Conservation (phyloP, 2,329 filamentous ascomycete genomes). For the Sporothrix euskadiensis region DNA sequence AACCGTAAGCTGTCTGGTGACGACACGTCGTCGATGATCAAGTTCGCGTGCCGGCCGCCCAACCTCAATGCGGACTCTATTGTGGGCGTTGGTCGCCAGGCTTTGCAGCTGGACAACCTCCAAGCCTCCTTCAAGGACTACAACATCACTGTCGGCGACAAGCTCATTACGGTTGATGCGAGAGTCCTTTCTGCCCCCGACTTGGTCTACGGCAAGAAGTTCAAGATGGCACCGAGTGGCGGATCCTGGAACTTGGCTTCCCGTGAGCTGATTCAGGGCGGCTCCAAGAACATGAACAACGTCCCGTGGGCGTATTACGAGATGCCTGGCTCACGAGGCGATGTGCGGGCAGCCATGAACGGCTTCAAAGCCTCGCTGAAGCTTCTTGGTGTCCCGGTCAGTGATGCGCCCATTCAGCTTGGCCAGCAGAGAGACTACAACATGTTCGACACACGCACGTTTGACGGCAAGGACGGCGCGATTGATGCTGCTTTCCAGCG, state of each 20-base stretch:
- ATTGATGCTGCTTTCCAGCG: conserved; percentile 25
- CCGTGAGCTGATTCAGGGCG: conserved; percentile 57
- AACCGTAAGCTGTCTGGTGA: conserved; percentile 58
- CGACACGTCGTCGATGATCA: conserved; percentile 70
- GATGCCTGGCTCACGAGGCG: conserved; percentile 15
- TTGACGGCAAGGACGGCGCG: conserved; percentile 6
- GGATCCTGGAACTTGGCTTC: conserved; percentile 70
- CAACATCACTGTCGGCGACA: conserved; percentile 60
- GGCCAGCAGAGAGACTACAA: conserved; percentile 7
- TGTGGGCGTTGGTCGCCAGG: conserved; percentile 54
- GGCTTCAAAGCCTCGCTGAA: conserved; percentile 35
- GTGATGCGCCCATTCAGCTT: not conserved
- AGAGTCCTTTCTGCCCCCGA: conserved; percentile 64
- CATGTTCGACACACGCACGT: conserved; percentile 11
- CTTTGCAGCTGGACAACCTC: conserved; percentile 57
- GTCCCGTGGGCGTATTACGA: conserved; percentile 55
- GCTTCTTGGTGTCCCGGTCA: conserved; percentile 45
- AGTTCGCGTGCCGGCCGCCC: conserved; percentile 68
- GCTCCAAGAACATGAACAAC: conserved; percentile 43
- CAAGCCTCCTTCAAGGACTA: conserved; percentile 56
- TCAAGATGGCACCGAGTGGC: conserved; percentile 41
- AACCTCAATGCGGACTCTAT: conserved; percentile 68
- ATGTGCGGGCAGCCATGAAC: not conserved
- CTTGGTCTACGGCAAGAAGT: conserved; percentile 56
- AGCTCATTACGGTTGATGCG: conserved; percentile 70